Conservation (phyloP, 2,329 filamentous ascomycete genomes). For the Curvularia lunata region DNA sequence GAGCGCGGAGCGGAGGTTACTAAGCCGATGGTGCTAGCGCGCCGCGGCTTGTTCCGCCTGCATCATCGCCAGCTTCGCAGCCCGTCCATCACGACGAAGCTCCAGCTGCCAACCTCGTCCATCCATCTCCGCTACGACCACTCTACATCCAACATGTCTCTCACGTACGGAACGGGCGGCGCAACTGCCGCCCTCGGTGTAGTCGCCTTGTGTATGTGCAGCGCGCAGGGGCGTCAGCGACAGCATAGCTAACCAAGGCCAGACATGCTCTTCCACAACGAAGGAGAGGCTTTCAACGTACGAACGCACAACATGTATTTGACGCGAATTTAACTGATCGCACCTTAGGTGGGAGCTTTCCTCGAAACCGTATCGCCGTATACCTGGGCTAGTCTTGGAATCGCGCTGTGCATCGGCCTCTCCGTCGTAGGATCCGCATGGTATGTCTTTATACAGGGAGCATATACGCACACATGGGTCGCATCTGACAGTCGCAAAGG, state of each 20-base stretch:
- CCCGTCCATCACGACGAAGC: constrained; percentile 35
- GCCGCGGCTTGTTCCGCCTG: constrained; percentile 36
- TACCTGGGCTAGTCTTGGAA: constrained; percentile 89
- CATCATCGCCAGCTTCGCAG: constrained; percentile 37
- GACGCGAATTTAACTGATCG: constrained; percentile 15
- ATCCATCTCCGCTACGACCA: constrained; percentile 30
- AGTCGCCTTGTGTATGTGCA: constrained; percentile 76
- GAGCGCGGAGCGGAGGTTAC: constrained; percentile 10
- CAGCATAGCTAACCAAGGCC: constrained; percentile 38
- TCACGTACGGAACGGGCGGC: constrained; percentile 73
- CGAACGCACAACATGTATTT: constrained; percentile 50
- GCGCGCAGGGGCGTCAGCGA: constrained; percentile 27
- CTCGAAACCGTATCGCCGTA: constrained; percentile 93
- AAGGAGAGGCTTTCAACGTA: constrained; percentile 95
- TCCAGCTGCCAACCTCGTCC: constrained; percentile 33
- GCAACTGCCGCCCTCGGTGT: constrained; percentile 71
- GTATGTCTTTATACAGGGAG: constrained; percentile 59
- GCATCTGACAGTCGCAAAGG: constrained; percentile 61
- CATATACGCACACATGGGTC: background rate
- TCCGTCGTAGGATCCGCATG: constrained; percentile 98
- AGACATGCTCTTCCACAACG: constrained; percentile 99
- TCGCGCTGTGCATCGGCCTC: constrained; percentile 91
- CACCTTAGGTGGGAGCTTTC: constrained; percentile 80
- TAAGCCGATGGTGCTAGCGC: constrained; percentile 21
- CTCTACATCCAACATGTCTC: constrained; percentile 65